Base-by-base conservation (phyloP, 768 basidiomycete species). In the Podaxis pistillaris region DNA sequence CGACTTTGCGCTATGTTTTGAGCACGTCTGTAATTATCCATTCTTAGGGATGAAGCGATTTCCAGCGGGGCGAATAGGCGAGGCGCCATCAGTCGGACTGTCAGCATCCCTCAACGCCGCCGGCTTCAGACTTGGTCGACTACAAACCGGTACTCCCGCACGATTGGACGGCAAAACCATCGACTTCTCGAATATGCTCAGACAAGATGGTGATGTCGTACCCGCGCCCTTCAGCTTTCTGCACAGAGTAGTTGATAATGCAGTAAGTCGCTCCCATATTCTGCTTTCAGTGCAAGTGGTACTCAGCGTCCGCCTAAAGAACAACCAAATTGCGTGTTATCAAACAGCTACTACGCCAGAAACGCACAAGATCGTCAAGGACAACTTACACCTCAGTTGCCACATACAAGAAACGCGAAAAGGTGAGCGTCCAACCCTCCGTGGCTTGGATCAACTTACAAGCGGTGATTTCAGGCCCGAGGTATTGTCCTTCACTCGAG, bases 401-500 rank as follows among this genome's bases (percentile, higher is more conserved):
- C 94, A 96, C 71, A 90, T 96, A 7, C 90, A 92, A 68, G 94
- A 96, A 72, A 90, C 93, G 0, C 90, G 88, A 74, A 94, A 91
- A 76, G 94, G 93, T 86, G 7, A 2, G 52, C 38, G n/a, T 36
- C 36, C 1, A 6, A 9, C 33, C 33, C 2, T 33, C 0, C 1
- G 28, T 55, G 13, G 0, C 3, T 0, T 24, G 11, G 0, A 28
- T 24, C 33, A 19, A 46, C 41, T 61, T 9, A 33, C 49, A 7
- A 33, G 49, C 33, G 41, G 26, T 28, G 3, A 4, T 2, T 41
- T 22, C 59, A 93, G 93, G 94, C 1, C 94, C 94, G 4, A 84
- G 94, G 19, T 96, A 96, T 72, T 96, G 94, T 65, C 94, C 94
- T 5, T 94, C 92, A 0, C 80, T 96, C 0, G 94, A 96, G 72